Evolutionary conservation across 257 asterid species (phyloP).

Genomic region (Solanum neorickii): DNA sequence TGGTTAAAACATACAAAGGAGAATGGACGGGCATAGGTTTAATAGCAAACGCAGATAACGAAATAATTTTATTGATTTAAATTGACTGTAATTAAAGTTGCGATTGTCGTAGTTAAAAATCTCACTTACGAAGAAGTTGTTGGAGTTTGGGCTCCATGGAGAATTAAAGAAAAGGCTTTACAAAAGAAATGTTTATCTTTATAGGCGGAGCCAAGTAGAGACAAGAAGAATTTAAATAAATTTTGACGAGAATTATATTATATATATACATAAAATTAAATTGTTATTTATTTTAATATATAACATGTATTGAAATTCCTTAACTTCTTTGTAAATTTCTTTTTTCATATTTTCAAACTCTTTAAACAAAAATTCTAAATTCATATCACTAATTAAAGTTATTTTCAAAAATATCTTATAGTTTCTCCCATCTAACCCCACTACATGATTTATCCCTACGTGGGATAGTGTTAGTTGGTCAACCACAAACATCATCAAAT

Average conservation of each 20-base stretch:
- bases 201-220: neutral
- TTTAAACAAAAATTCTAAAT: neutral
- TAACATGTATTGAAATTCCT: too few species aligned
- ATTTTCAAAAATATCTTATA: neutral
- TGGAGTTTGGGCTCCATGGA: neutral
- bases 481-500: neutral
- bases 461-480: neutral
- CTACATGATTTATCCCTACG: neutral
- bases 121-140: too few species aligned
- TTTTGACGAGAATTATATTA: neutral
- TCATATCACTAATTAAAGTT: neutral
- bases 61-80: too few species aligned
- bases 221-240: neutral
- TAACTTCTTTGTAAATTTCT: neutral
- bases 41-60: fast-evolving
- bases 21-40: too few species aligned
- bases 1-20: neutral
- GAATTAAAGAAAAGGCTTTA: neutral
- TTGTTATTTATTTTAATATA: neutral
- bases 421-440: neutral
- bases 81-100: too few species aligned
- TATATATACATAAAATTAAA: neutral
- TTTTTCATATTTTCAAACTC: neutral
- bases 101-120: fast-evolving
- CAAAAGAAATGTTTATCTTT: neutral